These are phyloP conservation scores for Termitomyces sp. DNA, from an alignment of 768 basidiomycete species.

Conservation along the genomic window DNA sequence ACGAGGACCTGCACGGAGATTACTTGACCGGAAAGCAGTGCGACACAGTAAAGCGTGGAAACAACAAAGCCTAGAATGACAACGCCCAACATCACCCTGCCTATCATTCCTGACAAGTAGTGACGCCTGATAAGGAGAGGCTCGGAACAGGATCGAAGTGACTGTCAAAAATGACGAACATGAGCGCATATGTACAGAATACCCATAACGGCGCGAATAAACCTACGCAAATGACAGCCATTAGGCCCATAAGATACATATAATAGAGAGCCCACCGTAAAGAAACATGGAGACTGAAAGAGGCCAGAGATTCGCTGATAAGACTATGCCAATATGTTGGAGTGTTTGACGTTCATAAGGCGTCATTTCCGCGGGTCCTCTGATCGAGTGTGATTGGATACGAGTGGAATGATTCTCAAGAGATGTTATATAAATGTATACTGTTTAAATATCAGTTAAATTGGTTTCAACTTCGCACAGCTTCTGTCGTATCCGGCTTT, in stretches of 20 bases:
- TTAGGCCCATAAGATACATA: background rate
- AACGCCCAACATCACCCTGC: background rate
- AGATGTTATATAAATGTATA: no score
- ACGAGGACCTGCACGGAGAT: background rate
- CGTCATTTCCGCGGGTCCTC: background rate
- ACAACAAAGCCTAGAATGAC: background rate
- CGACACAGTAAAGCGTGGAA: background rate
- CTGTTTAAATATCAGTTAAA: background rate
- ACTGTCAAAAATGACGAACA: background rate
- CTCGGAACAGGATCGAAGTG: background rate
- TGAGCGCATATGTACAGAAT: background rate
- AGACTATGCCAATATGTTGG: background rate
- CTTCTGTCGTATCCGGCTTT: background rate
- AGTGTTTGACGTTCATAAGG: background rate
- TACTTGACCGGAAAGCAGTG: background rate
- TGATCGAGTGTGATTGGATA: background rate
- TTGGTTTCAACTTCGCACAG: background rate
- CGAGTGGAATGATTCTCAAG: background rate
- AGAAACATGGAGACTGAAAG: background rate
- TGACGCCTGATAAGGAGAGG: background rate
- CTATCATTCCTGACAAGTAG: background rate
- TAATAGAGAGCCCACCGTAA: background rate
- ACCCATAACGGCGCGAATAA: background rate
- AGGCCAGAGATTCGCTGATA: background rate
- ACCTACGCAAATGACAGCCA: background rate